Conservation (phyloP, 305 asterid species). For the Fraxinus paxiana region DNA sequence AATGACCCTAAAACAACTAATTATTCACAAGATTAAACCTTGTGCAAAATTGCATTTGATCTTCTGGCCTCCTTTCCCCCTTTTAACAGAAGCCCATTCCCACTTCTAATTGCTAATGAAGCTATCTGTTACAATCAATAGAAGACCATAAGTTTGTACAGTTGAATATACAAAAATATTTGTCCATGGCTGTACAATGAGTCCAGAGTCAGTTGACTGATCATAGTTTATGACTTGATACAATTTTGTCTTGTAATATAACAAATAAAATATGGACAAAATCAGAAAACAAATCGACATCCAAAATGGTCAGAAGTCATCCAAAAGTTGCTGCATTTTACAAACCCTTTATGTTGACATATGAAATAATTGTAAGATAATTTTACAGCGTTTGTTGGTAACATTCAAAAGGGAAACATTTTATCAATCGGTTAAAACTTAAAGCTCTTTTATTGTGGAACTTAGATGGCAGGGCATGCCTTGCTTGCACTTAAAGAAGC, state of each 20-base stretch:
- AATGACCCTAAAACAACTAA: background rate
- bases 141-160: slow-evolving; percentile 7
- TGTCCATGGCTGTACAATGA: background rate
- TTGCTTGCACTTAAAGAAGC: background rate
- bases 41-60: slow-evolving; percentile 80
- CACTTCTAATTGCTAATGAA: slow-evolving; percentile 90
- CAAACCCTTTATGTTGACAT: background rate
- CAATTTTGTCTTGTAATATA: background rate
- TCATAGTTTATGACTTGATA: background rate
- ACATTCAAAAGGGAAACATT: background rate
- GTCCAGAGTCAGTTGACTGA: background rate
- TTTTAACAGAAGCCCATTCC: slow-evolving; percentile 89
- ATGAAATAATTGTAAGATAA: background rate
- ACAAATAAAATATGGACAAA: background rate
- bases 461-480: background rate
- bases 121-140: slow-evolving; percentile 62
- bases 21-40: slow-evolving; percentile 44
- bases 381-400: background rate
- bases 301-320: background rate
- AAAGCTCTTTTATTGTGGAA: background rate
- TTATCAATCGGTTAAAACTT: background rate
- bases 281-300: background rate
- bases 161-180: background rate
- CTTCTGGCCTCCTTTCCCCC: slow-evolving; percentile 97
- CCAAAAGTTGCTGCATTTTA: background rate